Evolutionary conservation across 257 asterid species (phyloP).

Genomic region (Henckelia pumila): DNA sequence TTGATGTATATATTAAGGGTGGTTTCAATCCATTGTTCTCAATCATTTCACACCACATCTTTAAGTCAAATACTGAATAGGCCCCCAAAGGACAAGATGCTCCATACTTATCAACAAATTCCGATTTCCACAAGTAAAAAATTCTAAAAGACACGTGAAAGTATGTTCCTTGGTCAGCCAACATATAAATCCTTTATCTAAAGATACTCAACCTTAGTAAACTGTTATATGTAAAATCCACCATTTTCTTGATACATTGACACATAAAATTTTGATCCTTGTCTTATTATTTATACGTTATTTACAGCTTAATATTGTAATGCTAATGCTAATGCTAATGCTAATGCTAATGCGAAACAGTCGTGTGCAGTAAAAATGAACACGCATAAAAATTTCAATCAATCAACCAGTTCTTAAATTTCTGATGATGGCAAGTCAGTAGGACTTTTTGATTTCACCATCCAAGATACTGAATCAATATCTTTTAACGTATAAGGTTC

Average conservation of each 20-base stretch:
- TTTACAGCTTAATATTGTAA: background rate
- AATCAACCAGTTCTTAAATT: background rate
- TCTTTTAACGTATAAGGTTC: background rate
- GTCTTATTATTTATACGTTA: background rate
- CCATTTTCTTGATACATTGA: background rate
- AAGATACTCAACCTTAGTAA: too few species aligned
- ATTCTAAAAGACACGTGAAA: too few species aligned
- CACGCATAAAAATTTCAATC: background rate
- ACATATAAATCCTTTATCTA: too few species aligned
- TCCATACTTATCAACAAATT: too few species aligned
- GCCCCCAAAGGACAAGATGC: too few species aligned
- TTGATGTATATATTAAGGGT: too few species aligned
- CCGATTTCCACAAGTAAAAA: too few species aligned
- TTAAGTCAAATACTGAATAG: too few species aligned
- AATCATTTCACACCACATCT: too few species aligned
- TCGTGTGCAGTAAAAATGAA: background rate
- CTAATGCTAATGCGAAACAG: background rate
- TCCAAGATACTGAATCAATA: conserved; percentile 1
- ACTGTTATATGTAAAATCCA: background rate
- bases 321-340: too few species aligned
- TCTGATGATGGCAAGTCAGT: background rate
- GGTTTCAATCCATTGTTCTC: too few species aligned
- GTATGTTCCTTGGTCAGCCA: too few species aligned
- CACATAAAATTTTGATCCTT: background rate
- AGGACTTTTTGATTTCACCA: background rate